Evolutionary conservation across 345 rosid species (phyloP), one percentile per base, ranked within the genome.

Genomic region (Rhodamnia argentea): DNA sequence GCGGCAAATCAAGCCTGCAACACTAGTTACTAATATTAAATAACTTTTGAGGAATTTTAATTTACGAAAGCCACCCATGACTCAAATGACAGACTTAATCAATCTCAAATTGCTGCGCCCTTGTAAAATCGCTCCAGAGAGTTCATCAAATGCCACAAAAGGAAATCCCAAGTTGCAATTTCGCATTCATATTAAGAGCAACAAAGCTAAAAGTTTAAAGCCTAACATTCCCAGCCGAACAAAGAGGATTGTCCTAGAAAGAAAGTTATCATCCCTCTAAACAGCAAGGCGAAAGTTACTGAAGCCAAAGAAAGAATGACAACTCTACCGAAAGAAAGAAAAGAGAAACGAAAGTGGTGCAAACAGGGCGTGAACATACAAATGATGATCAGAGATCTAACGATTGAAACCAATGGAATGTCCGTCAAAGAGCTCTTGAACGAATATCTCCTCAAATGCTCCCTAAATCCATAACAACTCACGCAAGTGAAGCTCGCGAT

Each of bases 371-470:
- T 37, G 52, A 70, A n/a, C 92, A 57, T 92, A 96, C 99, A 94
- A 60, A 90, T 92, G 88, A 94, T 90, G 83, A 94, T 87, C 89
- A 93, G 87, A 90, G 99, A 96, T 95, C 99, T 95, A 92, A 93
- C 32, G 75, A 95, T 84, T 29, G 99, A 96, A 84, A 96, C 98
- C 13, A 95, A 89, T 83, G 98, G 99, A 76, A 96, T 93, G 85
- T 96, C 99, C 20, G 92, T 92, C 87, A 96, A 88, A 57, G 98
- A 94, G 93, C 91, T 93, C 91, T 93, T 93, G 91, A 96, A 95
- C 60, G 93, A 87, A 87, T 96, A 96, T 76, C 93, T 88, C 82
- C 29, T 86, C 50, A 95, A 83, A 91, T 94, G 98, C 53, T 92
- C 93, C 53, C 90, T 93, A 76, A 95, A 87, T 42, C 95, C 94